These are phyloP conservation scores for Kodamaea hsintzibuensis DNA, from an alignment of 805 yeast genomes.

Conservation along the genomic window DNA sequence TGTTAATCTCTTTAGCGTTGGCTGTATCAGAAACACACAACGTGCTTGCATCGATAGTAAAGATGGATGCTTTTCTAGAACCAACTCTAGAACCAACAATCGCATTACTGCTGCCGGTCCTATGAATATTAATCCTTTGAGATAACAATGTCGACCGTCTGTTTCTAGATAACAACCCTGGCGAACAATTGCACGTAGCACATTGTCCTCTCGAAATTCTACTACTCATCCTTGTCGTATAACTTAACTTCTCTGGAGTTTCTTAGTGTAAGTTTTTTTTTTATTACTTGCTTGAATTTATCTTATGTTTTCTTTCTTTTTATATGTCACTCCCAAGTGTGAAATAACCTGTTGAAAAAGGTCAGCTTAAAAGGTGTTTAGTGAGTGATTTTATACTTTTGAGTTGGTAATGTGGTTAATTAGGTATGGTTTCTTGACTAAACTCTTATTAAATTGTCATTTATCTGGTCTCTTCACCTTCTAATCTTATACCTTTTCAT, in stretches of 20 bases:
- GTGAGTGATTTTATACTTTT: too few relatives aligned
- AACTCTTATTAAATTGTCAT: too few relatives aligned
- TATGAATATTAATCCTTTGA: conserved; percentile 25
- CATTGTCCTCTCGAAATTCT: conserved; percentile 47
- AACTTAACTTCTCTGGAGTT: not conserved
- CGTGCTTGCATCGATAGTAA: conserved; percentile 42
- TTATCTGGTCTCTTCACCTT: too few relatives aligned
- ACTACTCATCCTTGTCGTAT: conserved; percentile 4
- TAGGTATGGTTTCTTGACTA: too few relatives aligned
- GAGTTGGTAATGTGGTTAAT: too few relatives aligned
- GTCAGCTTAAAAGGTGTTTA: too few relatives aligned
- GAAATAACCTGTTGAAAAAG: too few relatives aligned
- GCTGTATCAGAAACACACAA: conserved; percentile 34
- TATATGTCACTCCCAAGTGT: too few relatives aligned
- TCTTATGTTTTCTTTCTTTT: not conserved
- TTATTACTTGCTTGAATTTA: not conserved
- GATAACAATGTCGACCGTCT: conserved; percentile 58
- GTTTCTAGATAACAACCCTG: conserved; percentile 71
- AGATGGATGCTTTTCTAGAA: conserved; percentile 42
- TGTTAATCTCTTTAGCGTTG: conserved; percentile 50
- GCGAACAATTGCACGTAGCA: conserved; percentile 79
- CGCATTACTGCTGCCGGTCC: conserved; percentile 22
- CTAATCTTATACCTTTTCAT: too few relatives aligned
- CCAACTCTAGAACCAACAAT: conserved; percentile 26
- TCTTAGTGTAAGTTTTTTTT: conserved; percentile 1